These are phyloP conservation scores for Metarhizium guizhouense DNA, from an alignment of 2,329 filamentous ascomycete species.

Conservation along the genomic window DNA sequence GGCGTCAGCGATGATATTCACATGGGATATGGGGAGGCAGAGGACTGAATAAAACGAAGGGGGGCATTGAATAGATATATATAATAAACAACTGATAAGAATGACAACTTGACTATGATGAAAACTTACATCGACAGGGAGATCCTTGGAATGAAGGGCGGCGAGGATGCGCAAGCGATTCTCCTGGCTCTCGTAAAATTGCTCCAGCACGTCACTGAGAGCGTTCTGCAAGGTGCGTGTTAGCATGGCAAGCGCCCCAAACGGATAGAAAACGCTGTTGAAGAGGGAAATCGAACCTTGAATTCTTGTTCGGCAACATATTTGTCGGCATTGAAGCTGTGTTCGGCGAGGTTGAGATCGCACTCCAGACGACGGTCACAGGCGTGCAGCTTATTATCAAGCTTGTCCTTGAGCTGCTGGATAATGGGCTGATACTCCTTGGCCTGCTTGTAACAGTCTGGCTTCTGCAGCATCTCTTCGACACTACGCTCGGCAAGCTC, in stretches of 20 bases:
- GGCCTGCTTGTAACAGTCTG: conserved; percentile 41
- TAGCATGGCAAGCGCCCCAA: neutral
- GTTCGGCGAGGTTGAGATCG: conserved; percentile 29
- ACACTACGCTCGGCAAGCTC: conserved; percentile 55
- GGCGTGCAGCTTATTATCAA: conserved; percentile 21
- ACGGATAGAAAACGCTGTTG: neutral
- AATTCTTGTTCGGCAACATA: conserved; percentile 26
- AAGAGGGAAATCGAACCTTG: conserved; percentile 24
- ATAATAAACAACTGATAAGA: neutral
- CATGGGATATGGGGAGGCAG: neutral
- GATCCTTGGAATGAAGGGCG: conserved; percentile 30
- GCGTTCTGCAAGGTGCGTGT: conserved; percentile 21
- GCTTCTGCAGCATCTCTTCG: conserved; percentile 46
- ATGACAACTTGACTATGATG: neutral
- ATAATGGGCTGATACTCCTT: conserved; percentile 44
- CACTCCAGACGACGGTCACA: conserved; percentile 23
- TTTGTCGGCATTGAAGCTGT: conserved; percentile 23
- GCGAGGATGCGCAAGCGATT: conserved; percentile 36
- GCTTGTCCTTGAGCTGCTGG: conserved; percentile 33
- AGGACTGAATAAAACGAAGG: neutral
- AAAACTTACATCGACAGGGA: conserved; percentile 41
- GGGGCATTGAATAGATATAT: neutral
- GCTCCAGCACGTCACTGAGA: conserved; percentile 28
- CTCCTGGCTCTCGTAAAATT: conserved; percentile 36
- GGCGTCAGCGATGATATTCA: conserved; percentile 4